Conservation (phyloP, 257 asterid genomes). For the Jacaranda copaia region DNA sequence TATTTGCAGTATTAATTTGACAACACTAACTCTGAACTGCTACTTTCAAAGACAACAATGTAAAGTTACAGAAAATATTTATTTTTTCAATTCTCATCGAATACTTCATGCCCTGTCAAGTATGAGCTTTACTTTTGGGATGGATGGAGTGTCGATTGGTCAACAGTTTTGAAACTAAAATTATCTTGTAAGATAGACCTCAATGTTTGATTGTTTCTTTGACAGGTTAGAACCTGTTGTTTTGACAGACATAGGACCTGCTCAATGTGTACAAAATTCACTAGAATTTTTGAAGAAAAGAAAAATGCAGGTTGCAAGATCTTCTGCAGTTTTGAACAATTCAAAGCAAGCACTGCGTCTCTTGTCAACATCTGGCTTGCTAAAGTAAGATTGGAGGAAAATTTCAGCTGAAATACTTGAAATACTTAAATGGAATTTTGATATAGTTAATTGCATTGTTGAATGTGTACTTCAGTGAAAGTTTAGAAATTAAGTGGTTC, state of each 20-base stretch:
- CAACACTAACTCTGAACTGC: not conserved
- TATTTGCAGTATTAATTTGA: not conserved
- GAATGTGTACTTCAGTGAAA: slow-evolving; percentile 19
- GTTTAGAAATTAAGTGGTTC: not conserved
- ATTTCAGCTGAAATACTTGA: not conserved
- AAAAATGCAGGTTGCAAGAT: slow-evolving; percentile 84
- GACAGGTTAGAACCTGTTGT: slow-evolving; percentile 70
- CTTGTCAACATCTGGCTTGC: slow-evolving; percentile 66
- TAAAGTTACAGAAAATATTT: not conserved
- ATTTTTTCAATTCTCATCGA: not conserved
- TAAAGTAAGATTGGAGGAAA: slow-evolving; percentile 45
- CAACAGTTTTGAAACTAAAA: not conserved
- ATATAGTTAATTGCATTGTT: slow-evolving; percentile 8
- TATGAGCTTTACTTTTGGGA: not conserved
- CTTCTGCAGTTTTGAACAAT: slow-evolving; percentile 82
- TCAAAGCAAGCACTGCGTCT: slow-evolving; percentile 75
- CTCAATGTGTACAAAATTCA: slow-evolving; percentile 73
- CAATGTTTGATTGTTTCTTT: not conserved
- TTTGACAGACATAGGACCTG: slow-evolving; percentile 69
- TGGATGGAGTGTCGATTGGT: not conserved
- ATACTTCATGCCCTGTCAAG: too few species aligned
- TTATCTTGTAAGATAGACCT: slow-evolving; percentile 1
- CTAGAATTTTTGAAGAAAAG: slow-evolving; percentile 78
- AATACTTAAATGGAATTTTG: slow-evolving; percentile 1
- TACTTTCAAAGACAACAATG: not conserved